phyloP scores from a whole-genome alignment of 2,329 filamentous ascomycete genomes.

The Botrytis medusae region DNA sequence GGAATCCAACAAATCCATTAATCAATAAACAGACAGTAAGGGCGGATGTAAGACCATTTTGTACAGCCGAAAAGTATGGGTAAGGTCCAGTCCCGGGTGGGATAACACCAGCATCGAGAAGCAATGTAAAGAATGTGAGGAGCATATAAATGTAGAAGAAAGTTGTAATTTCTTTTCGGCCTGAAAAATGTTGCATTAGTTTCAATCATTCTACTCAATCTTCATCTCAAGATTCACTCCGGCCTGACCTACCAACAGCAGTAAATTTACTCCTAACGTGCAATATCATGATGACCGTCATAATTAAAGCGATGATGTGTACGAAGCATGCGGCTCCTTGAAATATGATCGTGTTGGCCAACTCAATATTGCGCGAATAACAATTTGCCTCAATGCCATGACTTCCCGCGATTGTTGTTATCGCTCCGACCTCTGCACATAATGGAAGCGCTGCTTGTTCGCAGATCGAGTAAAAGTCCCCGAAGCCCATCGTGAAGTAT shows the following conservation, averaged over 20 bases:
- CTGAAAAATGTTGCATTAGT: constrained; percentile 40
- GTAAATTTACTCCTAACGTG: constrained; percentile 98
- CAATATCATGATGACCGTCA: constrained; percentile 97
- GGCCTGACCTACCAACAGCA: constrained; percentile 73
- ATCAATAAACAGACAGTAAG: constrained; percentile 87
- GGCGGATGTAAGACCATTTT: constrained; percentile 81
- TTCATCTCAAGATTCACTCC: not conserved
- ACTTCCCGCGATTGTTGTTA: constrained; percentile 63
- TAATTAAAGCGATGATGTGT: constrained; percentile 84
- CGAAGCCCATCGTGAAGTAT: constrained; percentile 68
- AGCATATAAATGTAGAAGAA: constrained; percentile 98
- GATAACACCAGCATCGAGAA: constrained; percentile 89
- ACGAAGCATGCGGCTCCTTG: constrained; percentile 87
- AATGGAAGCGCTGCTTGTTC: constrained; percentile 79
- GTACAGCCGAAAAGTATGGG: constrained; percentile 87
- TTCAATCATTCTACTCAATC: constrained; percentile 22
- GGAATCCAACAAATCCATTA: constrained; percentile 98
- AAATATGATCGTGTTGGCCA: constrained; percentile 98
- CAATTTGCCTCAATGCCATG: constrained; percentile 85
- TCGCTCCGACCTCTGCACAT: constrained; percentile 79
- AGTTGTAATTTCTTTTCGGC: constrained; percentile 69
- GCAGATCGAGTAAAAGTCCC: constrained; percentile 87
- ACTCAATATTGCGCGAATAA: constrained; percentile 90
- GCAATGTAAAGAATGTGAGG: constrained; percentile 81
- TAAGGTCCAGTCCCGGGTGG: constrained; percentile 78